Base-by-base conservation (phyloP, 768 basidiomycete genomes). In the Russula griseocarnosa region DNA sequence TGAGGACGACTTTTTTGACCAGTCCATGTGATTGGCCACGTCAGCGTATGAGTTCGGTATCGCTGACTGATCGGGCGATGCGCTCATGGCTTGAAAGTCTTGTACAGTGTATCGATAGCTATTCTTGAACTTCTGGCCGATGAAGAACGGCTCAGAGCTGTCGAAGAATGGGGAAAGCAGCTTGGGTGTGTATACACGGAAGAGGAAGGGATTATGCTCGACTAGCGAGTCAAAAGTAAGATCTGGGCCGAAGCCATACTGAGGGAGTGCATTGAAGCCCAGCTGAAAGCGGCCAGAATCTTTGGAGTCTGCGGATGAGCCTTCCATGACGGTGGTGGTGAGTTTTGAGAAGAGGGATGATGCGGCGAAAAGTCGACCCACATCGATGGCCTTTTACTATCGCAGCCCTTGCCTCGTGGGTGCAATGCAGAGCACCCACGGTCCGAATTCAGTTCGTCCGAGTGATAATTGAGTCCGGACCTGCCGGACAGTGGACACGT, bases 161-260 rank as follows among this genome's bases (percentile, higher is more conserved):
- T 84, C 82, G 69, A 78, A 75, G 68, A 80, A 79, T 22, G 73
- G 81, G 1, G 83, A 81, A 49, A 75, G 79, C 61, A 81, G 79
- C 71, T 84, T 88, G 32, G 89, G 89, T 40, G 88, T 90, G 72
- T 91, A 86, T 16, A 92, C 83, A 49, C 90, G 87, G 77, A 88
- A 92, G 69, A 92, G 80, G 74, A 89, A 90, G 38, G 82, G 84
- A 71, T 90, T 91, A 59, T 80, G 77, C 58, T 80, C 76, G 67
- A 86, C 74, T 50, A 92, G 81, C 40, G 74, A 76, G 58, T 82
- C 80, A 71, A 91, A 91, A 49, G 83, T 77, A 71, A 81, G 74
- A 67, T 86, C 83, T 49, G 81, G 71, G 49, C 84, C 82, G 71
- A 90, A 90, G 58, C 89, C 88, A 69, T 86, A 86, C 73, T 89